Evolutionary conservation across 306 rosid genomes (phyloP), one percentile per base, ranked within the genome.

Genomic region (Quercus ilex): DNA sequence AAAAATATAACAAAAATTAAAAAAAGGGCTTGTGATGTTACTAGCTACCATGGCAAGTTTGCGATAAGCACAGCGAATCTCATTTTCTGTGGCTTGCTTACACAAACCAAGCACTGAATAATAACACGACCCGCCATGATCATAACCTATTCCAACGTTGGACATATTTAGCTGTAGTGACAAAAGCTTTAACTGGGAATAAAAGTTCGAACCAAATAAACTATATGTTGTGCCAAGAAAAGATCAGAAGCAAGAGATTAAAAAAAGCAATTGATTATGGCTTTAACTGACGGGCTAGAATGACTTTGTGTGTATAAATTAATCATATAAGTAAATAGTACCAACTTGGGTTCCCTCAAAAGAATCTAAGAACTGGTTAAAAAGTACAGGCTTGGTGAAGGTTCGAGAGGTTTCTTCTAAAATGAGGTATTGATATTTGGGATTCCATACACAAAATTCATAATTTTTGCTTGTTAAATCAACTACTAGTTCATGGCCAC

Each of bases 101-200:
- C 62, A 12, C n/a, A 62, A 19, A 28, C 79, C 79, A 26, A 76
- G 79, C 7, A 76, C 72, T 3, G 79, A 62, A 28, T 63, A 76
- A 52, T 49, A 63, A 26, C 73, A 49, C 4, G 17, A 1, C 53
- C 15, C 53, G 17, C 5, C 65, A 41, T 10, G 46, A 41, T 41
- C 18, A 43, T 18, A 31, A 18, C 52, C 4, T 17, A 8, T 15
- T 6, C 11, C 26, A 20, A 57, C 63, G 63, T 57, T 21, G 12
- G 63, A 57, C 63, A 57, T 57, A 21, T 20, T 57, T 57, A 19
- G 63, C 23, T 8, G 11, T 9, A 8, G 63, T 57, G 28, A 20
- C 25, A 57, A 57, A 8, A 2, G 46, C 46, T 41, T 41, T 41
- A 41, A 41, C 11, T 41, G 46, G 46, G 46, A 8, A 41, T 41